A percentile compares a stretch with the other conserved stretches of the same genome.
These are phyloP conservation scores for Hyaloscypha hepaticicola DNA, from an alignment of 495 filamentous ascomycete genomes.

Conservation along the genomic window DNA sequence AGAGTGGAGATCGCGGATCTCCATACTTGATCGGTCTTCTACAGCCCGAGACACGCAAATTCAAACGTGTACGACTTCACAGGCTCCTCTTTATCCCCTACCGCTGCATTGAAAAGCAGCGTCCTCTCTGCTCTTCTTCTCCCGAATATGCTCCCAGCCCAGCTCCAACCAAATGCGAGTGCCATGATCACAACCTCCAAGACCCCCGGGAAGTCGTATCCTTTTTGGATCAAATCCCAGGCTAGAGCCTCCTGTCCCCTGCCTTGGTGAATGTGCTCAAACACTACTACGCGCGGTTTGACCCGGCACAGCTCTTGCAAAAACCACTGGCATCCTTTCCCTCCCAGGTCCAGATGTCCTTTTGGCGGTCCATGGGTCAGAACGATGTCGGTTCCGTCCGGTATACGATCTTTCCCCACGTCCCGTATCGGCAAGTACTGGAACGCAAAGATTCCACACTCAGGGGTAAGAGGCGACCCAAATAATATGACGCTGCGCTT, in stretches of 20 bases:
- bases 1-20: neutral
- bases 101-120: constrained; percentile 5
- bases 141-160: constrained; percentile 9
- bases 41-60: neutral
- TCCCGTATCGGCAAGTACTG: constrained; percentile 4
- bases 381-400: constrained; percentile 5
- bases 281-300: constrained; percentile 6
- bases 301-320: constrained; percentile 5
- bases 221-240: constrained; percentile 7
- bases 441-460: constrained; percentile 1
- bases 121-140: constrained; percentile 7
- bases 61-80: constrained; percentile 6
- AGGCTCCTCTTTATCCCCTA: constrained; percentile 6
- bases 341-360: constrained; percentile 7
- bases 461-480: neutral
- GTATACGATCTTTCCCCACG: constrained; percentile 6
- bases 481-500: neutral
- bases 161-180: constrained; percentile 6
- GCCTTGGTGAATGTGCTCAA: constrained; percentile 1
- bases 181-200: constrained; percentile 8
- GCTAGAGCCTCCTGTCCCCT: constrained; percentile 9
- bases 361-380: constrained; percentile 6
- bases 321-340: constrained; percentile 6
- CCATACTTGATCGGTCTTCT: neutral
- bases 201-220: constrained; percentile 3